Evolutionary conservation across 192 early-diverging fungal species (phyloP).

Genomic region (Coemansia furcata): DNA sequence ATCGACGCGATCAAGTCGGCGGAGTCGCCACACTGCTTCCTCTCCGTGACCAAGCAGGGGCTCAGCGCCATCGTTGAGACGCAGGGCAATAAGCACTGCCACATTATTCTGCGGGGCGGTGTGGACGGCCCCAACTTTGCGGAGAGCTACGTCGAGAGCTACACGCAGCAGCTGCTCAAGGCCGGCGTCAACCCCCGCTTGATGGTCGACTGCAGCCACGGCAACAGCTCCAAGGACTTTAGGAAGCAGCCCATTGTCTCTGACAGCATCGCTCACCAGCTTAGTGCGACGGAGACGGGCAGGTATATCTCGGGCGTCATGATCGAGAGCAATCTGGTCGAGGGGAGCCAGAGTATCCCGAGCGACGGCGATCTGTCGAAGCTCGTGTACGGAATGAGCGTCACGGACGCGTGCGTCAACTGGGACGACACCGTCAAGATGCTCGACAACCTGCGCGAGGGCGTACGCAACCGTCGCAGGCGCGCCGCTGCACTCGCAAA

Average conservation of each 20-base stretch:
- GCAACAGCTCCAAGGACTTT: constrained; percentile 88
- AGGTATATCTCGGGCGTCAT: constrained; percentile 88
- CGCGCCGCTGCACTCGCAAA: constrained; percentile 19
- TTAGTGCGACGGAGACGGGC: constrained; percentile 62
- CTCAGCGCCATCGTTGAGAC: constrained; percentile 80
- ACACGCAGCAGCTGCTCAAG: constrained; percentile 58
- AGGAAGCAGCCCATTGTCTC: constrained; percentile 82
- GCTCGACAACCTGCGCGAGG: constrained; percentile 70
- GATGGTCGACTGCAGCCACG: constrained; percentile 98
- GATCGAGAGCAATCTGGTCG: constrained; percentile 91
- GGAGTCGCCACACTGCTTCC: constrained; percentile 80
- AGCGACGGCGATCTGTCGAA: constrained; percentile 63
- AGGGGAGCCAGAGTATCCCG: constrained; percentile 82
- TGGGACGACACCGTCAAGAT: constrained; percentile 86
- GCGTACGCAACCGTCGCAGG: constrained; percentile 67
- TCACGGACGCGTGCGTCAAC: constrained; percentile 92
- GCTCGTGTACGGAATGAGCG: constrained; percentile 81
- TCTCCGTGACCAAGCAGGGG: constrained; percentile 88
- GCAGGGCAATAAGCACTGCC: constrained; percentile 87
- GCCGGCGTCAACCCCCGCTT: constrained; percentile 59
- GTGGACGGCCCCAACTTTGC: constrained; percentile 89
- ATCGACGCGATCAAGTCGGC: constrained; percentile 73
- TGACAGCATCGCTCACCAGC: constrained; percentile 61
- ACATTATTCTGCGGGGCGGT: constrained; percentile 92
- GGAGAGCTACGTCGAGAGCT: constrained; percentile 61